Evolutionary conservation across 495 filamentous ascomycete species (phyloP).

Genomic region (Talaromyces wortmannii): DNA sequence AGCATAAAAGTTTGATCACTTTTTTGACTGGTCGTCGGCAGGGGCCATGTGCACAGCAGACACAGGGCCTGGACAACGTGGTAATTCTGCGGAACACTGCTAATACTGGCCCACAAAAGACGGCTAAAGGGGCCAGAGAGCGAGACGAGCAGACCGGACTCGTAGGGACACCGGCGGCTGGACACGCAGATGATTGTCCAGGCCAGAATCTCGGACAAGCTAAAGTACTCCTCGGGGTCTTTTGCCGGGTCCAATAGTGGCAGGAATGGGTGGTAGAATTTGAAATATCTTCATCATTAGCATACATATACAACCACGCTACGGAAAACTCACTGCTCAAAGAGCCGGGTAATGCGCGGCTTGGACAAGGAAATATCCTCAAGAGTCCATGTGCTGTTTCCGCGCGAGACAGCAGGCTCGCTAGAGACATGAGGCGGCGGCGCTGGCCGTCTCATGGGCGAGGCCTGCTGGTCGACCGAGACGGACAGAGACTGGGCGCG

Average conservation of each 20-base stretch:
- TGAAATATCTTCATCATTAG: constrained; percentile 52
- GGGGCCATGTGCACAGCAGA: constrained; percentile 85
- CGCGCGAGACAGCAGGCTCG: constrained; percentile 29
- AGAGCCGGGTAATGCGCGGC: constrained; percentile 29
- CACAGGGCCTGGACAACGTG: constrained; percentile 86
- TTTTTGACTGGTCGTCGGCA: constrained; percentile 79
- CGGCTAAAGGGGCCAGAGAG: constrained; percentile 67
- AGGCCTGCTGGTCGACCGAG: constrained; percentile 24
- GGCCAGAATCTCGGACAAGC: constrained; percentile 69
- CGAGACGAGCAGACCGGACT: constrained; percentile 61
- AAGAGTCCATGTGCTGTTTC: constrained; percentile 31
- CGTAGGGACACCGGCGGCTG: constrained; percentile 62
- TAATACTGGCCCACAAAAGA: constrained; percentile 75
- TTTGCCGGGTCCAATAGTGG: constrained; percentile 69
- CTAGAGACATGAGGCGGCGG: constrained; percentile 32
- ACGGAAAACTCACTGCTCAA: constrained; percentile 30
- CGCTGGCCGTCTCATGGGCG: constrained; percentile 17
- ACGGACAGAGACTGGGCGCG: constrained; percentile 29
- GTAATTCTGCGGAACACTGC: constrained; percentile 75
- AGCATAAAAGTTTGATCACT: constrained; percentile 87
- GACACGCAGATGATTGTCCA: constrained; percentile 84
- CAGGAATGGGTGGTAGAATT: constrained; percentile 77
- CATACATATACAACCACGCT: not conserved
- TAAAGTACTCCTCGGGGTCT: constrained; percentile 68
- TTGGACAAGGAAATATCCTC: constrained; percentile 36